These are phyloP conservation scores for Colletotrichum eleusines DNA, from an alignment of 2,329 filamentous ascomycete genomes.

Conservation along the genomic window DNA sequence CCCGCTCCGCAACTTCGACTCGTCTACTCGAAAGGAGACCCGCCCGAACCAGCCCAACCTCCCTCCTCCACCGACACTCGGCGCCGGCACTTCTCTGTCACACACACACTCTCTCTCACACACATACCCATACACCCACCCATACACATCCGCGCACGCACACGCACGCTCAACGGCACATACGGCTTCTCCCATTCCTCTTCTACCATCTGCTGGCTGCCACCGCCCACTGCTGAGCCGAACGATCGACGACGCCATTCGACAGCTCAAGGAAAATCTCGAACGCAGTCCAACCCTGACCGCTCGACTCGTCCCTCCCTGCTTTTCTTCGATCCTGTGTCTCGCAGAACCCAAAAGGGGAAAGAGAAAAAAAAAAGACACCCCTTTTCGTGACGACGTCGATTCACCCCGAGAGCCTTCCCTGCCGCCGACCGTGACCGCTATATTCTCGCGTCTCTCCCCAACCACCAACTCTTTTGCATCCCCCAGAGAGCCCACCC, in stretches of 20 bases:
- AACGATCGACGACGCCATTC: conserved; percentile 10
- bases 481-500: conserved; percentile 13
- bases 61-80: conserved; percentile 40
- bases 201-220: neutral
- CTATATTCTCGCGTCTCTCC: conserved; percentile 26
- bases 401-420: conserved; percentile 20
- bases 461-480: conserved; percentile 21
- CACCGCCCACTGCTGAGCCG: conserved; percentile 4
- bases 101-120: conserved; percentile 10
- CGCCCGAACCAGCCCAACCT: conserved; percentile 40
- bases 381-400: conserved; percentile 32
- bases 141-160: neutral
- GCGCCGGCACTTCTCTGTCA: conserved; percentile 39
- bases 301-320: conserved; percentile 4
- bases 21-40: conserved; percentile 38
- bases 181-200: conserved; percentile 4
- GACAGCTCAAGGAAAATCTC: conserved; percentile 6
- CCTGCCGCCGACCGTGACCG: conserved; percentile 34
- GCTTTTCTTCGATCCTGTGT: neutral
- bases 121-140: neutral
- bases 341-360: neutral
- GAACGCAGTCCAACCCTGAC: conserved; percentile 5
- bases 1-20: conserved; percentile 40
- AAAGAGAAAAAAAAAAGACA: neutral
- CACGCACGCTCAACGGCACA: neutral